These are phyloP conservation scores for Candida dubliniensis DNA, from an alignment of 1,139 yeast species.

Conservation along the genomic window DNA sequence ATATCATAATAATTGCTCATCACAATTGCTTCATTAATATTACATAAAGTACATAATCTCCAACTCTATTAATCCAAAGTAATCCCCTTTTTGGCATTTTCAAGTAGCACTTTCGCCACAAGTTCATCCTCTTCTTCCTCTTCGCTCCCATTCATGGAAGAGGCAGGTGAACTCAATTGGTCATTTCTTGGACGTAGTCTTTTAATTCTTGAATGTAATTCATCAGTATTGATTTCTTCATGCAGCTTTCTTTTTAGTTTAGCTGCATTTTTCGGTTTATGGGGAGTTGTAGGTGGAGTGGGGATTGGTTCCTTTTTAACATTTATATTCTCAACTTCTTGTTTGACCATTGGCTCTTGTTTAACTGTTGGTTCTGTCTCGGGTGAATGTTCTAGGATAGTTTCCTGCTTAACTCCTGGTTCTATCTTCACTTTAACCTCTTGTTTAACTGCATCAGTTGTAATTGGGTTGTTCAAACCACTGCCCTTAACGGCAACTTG, in stretches of 20 bases:
- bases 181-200: conserved; percentile 23
- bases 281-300: conserved; percentile 27
- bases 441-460: conserved; percentile 13
- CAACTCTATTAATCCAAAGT: neutral
- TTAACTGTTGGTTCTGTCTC: conserved; percentile 10
- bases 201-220: conserved; percentile 8
- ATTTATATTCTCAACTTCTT: too few species aligned
- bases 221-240: conserved; percentile 4
- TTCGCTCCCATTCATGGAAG: conserved; percentile 4
- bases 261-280: conserved; percentile 16
- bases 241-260: conserved; percentile 19
- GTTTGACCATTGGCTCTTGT: conserved; percentile 10
- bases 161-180: conserved; percentile 17
- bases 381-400: conserved; percentile 11
- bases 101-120: neutral
- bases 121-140: conserved; percentile 4
- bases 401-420: conserved; percentile 2
- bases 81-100: conserved; percentile 1
- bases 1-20: too few species aligned
- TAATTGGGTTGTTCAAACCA: neutral
- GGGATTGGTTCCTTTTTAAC: conserved; percentile 9
- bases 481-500: conserved; percentile 12
- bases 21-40: too few species aligned
- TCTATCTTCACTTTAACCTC: conserved; percentile 8
- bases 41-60: too few species aligned